Percentiles rank a stretch among this genome's conserved stretches.
Conservation (phyloP, 2,329 filamentous ascomycete species). For the Mariannaea sp. region DNA sequence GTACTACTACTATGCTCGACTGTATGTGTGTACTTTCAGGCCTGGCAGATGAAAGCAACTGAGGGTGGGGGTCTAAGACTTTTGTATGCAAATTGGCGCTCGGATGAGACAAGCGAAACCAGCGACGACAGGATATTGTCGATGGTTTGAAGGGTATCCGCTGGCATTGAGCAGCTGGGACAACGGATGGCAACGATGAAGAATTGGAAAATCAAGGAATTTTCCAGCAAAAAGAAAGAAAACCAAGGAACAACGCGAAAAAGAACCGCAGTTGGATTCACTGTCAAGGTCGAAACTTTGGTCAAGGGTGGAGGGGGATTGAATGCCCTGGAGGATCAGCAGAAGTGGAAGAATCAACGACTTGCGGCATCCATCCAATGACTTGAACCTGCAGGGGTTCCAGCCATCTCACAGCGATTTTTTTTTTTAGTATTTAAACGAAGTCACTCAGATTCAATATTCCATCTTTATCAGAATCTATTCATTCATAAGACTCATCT, state of each 20-base stretch:
- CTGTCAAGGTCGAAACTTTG: not conserved
- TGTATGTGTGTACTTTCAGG: no score
- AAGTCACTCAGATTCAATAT: conserved; percentile 3
- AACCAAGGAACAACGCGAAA: conserved; percentile 14
- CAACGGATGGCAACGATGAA: not conserved
- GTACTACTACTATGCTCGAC: no score
- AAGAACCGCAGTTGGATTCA: no score
- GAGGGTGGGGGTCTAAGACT: not conserved
- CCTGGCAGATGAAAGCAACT: not conserved
- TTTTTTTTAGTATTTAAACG: conserved; percentile 9
- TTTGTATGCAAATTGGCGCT: not conserved
- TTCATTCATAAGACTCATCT: not conserved
- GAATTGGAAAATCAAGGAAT: conserved; percentile 12
- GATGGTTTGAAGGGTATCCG: not conserved
- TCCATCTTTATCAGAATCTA: not conserved
- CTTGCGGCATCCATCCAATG: no score
- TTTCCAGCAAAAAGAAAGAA: conserved; percentile 1
- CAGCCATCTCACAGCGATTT: no score
- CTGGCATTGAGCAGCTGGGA: not conserved
- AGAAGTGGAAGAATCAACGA: conserved; percentile 10
- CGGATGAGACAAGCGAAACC: not conserved
- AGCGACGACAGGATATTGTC: not conserved
- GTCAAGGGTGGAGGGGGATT: conserved; percentile 6
- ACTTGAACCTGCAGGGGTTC: no score
- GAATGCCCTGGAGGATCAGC: not conserved